Conservation (phyloP, 441 rosid genomes). For the Jatropha podagrica region DNA sequence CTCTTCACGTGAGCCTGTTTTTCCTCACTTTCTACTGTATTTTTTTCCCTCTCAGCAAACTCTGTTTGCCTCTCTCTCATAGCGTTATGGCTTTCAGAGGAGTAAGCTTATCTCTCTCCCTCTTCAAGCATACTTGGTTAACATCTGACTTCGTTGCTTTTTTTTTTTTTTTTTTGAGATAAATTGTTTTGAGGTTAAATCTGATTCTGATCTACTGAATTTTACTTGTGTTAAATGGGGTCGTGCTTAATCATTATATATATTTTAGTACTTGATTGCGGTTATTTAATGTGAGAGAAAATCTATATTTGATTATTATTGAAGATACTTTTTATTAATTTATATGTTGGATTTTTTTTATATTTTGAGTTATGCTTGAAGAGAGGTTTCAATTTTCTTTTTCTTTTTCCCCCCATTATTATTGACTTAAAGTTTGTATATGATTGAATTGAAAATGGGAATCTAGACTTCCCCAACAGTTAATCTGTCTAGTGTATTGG, state of each 20-base stretch:
- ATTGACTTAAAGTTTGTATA: too few relatives aligned
- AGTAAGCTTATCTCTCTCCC: conserved; percentile 22
- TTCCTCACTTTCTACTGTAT: background rate
- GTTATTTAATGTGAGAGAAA: too few relatives aligned
- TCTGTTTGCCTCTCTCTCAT: conserved; percentile 3
- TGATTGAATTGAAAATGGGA: background rate
- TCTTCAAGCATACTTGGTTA: too few relatives aligned
- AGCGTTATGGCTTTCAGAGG: conserved; percentile 40
- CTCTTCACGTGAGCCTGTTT: background rate
- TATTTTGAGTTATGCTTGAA: too few relatives aligned
- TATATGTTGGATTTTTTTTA: too few relatives aligned
- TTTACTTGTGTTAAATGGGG: background rate
- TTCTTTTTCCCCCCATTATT: too few relatives aligned
- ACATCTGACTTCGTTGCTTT: background rate
- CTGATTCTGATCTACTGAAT: background rate
- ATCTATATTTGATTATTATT: too few relatives aligned
- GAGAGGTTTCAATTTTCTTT: too few relatives aligned
- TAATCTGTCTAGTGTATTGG: background rate
- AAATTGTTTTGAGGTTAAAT: background rate
- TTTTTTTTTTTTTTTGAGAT: background rate
- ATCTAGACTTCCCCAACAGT: background rate
- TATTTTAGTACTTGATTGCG: background rate
- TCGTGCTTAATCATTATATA: background rate
- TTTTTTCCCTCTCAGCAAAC: background rate
- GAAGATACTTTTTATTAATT: too few relatives aligned